Percentiles rank a stretch among this genome's conserved stretches.
These are phyloP conservation scores for Licmophora abbreviata DNA, from an alignment of 108 stramenopile genomes.

Conservation along the genomic window DNA sequence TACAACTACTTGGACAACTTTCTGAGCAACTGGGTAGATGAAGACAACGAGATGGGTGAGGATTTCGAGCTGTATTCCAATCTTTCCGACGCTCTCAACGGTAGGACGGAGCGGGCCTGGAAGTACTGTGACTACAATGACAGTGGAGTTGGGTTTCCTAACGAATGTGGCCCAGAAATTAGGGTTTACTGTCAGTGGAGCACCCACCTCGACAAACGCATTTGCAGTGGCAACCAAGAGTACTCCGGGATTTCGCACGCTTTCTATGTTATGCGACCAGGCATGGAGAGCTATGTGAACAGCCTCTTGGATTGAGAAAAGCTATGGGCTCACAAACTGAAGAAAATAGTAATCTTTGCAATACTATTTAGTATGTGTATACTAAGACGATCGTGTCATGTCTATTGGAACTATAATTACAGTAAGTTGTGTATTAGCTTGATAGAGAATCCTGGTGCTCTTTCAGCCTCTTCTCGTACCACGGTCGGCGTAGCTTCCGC, in stretches of 20 bases:
- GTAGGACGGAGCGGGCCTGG: slow-evolving; percentile 11
- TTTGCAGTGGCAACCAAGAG: too few relatives aligned
- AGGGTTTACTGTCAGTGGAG: not conserved
- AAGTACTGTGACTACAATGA: slow-evolving; percentile 16
- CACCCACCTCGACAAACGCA: too few relatives aligned
- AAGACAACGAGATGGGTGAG: slow-evolving; percentile 7
- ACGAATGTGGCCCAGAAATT: slow-evolving; percentile 15
- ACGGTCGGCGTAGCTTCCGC: slow-evolving; percentile 77
- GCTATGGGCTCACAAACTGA: too few relatives aligned
- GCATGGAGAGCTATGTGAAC: too few relatives aligned
- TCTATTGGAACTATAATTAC: too few relatives aligned
- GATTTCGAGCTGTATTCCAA: slow-evolving; percentile 29
- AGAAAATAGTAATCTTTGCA: too few relatives aligned
- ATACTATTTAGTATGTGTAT: too few relatives aligned
- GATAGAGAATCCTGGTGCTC: slow-evolving; percentile 72
- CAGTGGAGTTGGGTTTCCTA: slow-evolving; percentile 19
- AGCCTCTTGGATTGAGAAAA: too few relatives aligned
- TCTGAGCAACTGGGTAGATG: slow-evolving; percentile 22
- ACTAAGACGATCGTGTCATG: too few relatives aligned
- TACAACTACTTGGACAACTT: slow-evolving; percentile 23
- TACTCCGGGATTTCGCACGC: too few relatives aligned
- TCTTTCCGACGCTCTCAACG: slow-evolving; percentile 21
- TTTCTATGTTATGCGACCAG: too few relatives aligned
- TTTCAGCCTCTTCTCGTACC: slow-evolving; percentile 84
- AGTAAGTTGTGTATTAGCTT: slow-evolving; percentile 5